These are phyloP conservation scores for Zizania latifolia DNA, from an alignment of 176 grass and related monocot species.

Conservation along the genomic window DNA sequence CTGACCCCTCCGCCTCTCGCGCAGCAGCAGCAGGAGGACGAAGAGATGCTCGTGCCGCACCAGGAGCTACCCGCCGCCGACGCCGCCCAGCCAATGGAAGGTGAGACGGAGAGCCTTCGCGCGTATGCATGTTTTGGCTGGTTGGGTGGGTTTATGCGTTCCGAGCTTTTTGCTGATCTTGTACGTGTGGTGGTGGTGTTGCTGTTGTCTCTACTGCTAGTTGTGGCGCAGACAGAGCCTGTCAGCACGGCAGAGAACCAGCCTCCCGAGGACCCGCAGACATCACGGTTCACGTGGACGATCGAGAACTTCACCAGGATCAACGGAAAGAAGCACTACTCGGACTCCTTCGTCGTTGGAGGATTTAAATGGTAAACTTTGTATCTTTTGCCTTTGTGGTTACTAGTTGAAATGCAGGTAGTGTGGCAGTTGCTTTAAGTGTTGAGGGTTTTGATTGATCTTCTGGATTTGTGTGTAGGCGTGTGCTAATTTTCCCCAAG, in stretches of 20 bases:
- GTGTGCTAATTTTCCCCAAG: conserved; percentile 91
- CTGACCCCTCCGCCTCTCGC: conserved; percentile 17
- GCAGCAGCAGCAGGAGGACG: conserved; percentile 76
- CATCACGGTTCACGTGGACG: conserved; percentile 80
- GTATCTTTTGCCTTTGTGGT: background rate
- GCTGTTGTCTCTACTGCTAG: conserved; percentile 19
- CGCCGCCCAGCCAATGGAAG: conserved; percentile 90
- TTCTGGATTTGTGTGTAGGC: conserved; percentile 33
- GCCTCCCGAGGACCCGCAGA: conserved; percentile 73
- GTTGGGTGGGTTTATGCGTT: conserved; percentile 13
- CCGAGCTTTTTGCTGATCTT: background rate
- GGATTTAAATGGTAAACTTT: conserved; percentile 69
- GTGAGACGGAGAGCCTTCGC: conserved; percentile 22
- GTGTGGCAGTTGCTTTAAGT: background rate
- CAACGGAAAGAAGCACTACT: conserved; percentile 91
- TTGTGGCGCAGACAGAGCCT: conserved; percentile 66
- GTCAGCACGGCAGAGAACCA: conserved; percentile 61
- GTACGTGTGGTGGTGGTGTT: background rate
- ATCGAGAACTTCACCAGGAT: conserved; percentile 84
- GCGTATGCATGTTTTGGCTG: background rate
- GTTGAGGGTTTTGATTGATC: background rate
- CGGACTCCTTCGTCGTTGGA: conserved; percentile 69
- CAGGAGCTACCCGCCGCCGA: conserved; percentile 48
- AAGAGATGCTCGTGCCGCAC: conserved; percentile 87
- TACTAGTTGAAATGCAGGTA: background rate